Evolutionary conservation across 441 rosid genomes (phyloP), one percentile per base, ranked within the genome.

Genomic region (Gossypium gossypioides): DNA sequence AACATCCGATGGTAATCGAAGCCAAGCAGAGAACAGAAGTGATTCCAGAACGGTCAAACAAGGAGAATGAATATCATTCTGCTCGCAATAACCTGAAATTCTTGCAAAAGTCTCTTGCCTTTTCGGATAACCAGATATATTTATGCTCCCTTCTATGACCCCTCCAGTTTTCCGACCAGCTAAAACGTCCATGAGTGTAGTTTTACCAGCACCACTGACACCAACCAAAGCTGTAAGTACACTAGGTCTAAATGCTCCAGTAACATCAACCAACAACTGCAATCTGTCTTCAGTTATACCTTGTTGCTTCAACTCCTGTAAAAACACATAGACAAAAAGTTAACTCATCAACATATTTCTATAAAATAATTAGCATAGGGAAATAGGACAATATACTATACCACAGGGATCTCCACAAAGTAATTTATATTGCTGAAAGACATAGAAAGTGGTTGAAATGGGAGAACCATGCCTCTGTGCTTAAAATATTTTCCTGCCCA

Each of bases 161-260:
- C 98, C 97, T 55, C 97, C 98, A 34, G 96, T 94, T 85, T 94
- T 94, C 73, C 98, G 84, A 60, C 98, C 98, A 21, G 97, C 93
- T 84, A 94, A 84, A 78, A 92, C 98, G 83, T 91, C 98, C 98
- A 94, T 94, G 72, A 93, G 97, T 25, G 98, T 93, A 56, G 98
- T 93, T 77, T 93, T 93, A 51, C 98, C 98, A 1, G 97, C 98
- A 72, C 98, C 97, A 77, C 98, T 93, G 29, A 91, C 92, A 79
- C 98, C 98, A 51, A 93, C 97, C 69, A 93, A 76, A 57, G 98
- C 98, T 51, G 98, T 93, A 56, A 93, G 96, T 25, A 93, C 91
- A 37, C 93, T 85, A 3, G 97, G 97, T 78, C 96, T 88, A 84
- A 94, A 94, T 55, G 97, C 90, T 79, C 98, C 98, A 19, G 97